These are phyloP conservation scores for Vigna radiata DNA, from an alignment of 306 rosid genomes.

Conservation along the genomic window DNA sequence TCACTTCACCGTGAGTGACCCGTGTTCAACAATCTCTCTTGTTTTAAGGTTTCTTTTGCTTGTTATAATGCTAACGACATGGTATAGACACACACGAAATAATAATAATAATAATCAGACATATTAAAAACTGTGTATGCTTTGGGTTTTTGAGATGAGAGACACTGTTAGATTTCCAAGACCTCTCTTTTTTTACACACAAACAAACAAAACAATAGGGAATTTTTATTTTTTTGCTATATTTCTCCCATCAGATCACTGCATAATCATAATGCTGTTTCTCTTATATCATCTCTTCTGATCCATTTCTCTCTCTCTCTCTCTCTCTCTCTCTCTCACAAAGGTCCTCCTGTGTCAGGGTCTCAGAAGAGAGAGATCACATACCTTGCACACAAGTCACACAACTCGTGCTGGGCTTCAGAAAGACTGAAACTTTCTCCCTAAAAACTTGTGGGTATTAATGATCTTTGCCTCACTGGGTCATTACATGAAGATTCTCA, in stretches of 20 bases:
- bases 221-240: neutral
- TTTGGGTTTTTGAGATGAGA: neutral
- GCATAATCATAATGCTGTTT: slow-evolving; percentile 43
- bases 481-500: slow-evolving; percentile 77
- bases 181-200: neutral
- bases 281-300: slow-evolving; percentile 38
- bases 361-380: slow-evolving; percentile 49
- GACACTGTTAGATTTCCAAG: slow-evolving; percentile 42
- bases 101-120: slow-evolving; percentile 30
- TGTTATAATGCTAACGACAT: slow-evolving; percentile 22
- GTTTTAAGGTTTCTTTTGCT: slow-evolving; percentile 46
- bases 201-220: slow-evolving; percentile 6
- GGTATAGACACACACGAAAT: slow-evolving; percentile 11
- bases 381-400: slow-evolving; percentile 44
- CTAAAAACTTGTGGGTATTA: slow-evolving; percentile 53
- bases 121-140: neutral
- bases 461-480: slow-evolving; percentile 50
- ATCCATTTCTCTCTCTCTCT: slow-evolving; percentile 23
- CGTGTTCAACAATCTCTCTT: slow-evolving; percentile 38
- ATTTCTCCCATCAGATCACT: slow-evolving; percentile 37
- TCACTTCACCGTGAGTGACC: slow-evolving; percentile 34
- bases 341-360: slow-evolving; percentile 36
- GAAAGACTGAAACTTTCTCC: slow-evolving; percentile 40
- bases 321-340: slow-evolving; percentile 40
- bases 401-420: slow-evolving; percentile 27